Evolutionary conservation across 331 rosid genomes (phyloP).

Genomic region (Stylosanthes scabra): DNA sequence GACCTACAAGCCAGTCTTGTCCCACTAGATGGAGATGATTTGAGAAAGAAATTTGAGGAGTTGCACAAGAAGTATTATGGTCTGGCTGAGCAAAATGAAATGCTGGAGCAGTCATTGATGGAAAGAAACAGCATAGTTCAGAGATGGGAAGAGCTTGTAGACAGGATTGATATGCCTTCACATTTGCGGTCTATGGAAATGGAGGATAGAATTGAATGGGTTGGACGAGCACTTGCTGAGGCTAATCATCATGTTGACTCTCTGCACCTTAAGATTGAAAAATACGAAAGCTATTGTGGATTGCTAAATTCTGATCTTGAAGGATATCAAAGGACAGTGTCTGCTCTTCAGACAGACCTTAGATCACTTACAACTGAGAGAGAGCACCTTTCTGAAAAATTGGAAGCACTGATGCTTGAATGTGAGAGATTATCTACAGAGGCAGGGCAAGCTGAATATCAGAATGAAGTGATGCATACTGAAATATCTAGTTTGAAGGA

Average conservation of each 20-base stretch:
- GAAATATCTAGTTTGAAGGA: constrained; percentile 61
- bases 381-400: constrained; percentile 64
- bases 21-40: constrained; percentile 54
- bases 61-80: constrained; percentile 79
- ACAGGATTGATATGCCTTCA: constrained; percentile 82
- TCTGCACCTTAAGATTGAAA: constrained; percentile 75
- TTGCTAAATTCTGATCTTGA: constrained; percentile 78
- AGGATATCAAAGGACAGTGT: constrained; percentile 63
- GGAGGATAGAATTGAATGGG: constrained; percentile 85
- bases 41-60: constrained; percentile 74
- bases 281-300: constrained; percentile 72
- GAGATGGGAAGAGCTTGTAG: constrained; percentile 92
- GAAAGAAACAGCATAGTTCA: constrained; percentile 89
- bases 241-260: constrained; percentile 68
- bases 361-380: constrained; percentile 58
- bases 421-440: constrained; percentile 56
- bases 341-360: constrained; percentile 66
- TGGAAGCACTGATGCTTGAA: constrained; percentile 57
- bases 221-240: constrained; percentile 71
- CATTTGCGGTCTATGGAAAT: constrained; percentile 83
- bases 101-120: constrained; percentile 96
- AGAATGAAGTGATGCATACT: constrained; percentile 61
- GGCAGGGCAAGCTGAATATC: constrained; percentile 59
- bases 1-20: neutral
- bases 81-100: constrained; percentile 98